Percentiles rank a stretch among this genome's conserved stretches.
Conservation (phyloP, 352 stramenopile genomes). For the Phytophthora boehmeriae region DNA sequence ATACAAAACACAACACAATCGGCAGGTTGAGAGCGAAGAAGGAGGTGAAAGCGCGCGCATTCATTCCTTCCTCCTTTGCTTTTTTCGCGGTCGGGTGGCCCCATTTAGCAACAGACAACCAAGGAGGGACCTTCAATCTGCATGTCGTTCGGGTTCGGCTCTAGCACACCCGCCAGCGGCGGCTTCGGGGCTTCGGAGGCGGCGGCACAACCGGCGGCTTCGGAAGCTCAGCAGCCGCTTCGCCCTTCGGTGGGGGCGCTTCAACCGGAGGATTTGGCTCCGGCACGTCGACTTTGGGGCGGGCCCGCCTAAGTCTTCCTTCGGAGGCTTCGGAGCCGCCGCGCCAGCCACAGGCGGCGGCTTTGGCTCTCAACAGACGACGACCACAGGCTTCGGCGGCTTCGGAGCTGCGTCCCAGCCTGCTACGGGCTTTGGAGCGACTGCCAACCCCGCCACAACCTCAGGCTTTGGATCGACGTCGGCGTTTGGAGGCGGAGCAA, state of each 20-base stretch:
- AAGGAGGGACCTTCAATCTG: slow-evolving; percentile 26
- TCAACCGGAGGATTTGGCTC: slow-evolving; percentile 32
- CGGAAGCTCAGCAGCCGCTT: slow-evolving; percentile 44
- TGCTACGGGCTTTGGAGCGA: slow-evolving; percentile 44
- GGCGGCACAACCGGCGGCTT: slow-evolving; percentile 42
- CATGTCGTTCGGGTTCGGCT: slow-evolving; percentile 68
- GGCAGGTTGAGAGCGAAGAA: slow-evolving; percentile 14
- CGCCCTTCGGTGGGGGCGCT: slow-evolving; percentile 51
- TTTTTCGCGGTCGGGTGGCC: slow-evolving; percentile 6
- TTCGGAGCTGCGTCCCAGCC: slow-evolving; percentile 28
- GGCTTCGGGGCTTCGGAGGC: slow-evolving; percentile 57
- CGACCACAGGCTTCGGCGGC: slow-evolving; percentile 45
- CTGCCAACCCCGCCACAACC: slow-evolving; percentile 29
- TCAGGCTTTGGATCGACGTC: slow-evolving; percentile 49
- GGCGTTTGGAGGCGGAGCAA: slow-evolving; percentile 25
- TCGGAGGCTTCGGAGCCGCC: slow-evolving; percentile 41
- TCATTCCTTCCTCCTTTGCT: slow-evolving; percentile 1
- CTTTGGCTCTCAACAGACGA: slow-evolving; percentile 30
- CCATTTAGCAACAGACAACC: slow-evolving; percentile 3
- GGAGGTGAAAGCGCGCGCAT: slow-evolving; percentile 9
- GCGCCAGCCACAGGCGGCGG: slow-evolving; percentile 13
- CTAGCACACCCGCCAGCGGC: slow-evolving; percentile 38
- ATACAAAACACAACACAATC: slow-evolving; percentile 36
- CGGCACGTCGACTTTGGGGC: slow-evolving; percentile 53
- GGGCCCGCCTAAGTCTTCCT: slow-evolving; percentile 37